Conservation (phyloP, 139 green algal genomes). For the Chlamydomonas incerta region DNA sequence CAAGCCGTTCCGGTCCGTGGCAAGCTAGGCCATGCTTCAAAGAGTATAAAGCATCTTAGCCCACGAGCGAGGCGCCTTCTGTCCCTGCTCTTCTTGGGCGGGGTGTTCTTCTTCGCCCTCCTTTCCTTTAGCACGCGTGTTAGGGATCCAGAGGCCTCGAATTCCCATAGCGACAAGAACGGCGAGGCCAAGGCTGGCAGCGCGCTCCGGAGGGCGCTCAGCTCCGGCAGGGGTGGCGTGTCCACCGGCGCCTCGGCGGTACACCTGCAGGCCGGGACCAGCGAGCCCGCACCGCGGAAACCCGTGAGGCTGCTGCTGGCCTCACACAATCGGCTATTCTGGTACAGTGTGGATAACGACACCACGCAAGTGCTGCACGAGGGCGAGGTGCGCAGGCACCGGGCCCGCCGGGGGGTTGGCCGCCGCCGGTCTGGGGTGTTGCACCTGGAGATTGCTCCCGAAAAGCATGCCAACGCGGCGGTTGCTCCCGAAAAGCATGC, state of each 20-base stretch:
- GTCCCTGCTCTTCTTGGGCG: neutral
- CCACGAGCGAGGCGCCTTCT: constrained; percentile 9
- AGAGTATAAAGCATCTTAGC: constrained; percentile 2
- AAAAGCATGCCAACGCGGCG: no score
- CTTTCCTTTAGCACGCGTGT: constrained; percentile 14
- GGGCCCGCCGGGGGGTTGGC: no score
- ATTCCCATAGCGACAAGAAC: neutral
- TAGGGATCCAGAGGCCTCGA: constrained; percentile 4
- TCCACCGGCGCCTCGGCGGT: neutral
- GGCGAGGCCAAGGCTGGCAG: neutral
- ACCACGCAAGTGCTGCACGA: constrained; percentile 72
- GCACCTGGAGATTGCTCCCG: no score
- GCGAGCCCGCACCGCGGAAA: neutral
- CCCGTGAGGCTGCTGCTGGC: constrained; percentile 62
- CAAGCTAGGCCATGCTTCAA: neutral
- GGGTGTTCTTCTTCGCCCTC: constrained; percentile 26
- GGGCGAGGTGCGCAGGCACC: constrained; percentile 59
- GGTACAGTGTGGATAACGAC: constrained; percentile 71
- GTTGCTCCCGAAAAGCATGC: no score
- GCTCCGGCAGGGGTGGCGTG: neutral
- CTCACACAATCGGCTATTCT: constrained; percentile 73
- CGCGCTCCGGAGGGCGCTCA: neutral
- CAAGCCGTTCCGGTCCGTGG: neutral
- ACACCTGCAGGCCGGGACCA: neutral
- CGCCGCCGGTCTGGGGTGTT: no score